Base-by-base conservation (phyloP, 768 basidiomycete genomes). In the Ephemerocybe angulata region DNA sequence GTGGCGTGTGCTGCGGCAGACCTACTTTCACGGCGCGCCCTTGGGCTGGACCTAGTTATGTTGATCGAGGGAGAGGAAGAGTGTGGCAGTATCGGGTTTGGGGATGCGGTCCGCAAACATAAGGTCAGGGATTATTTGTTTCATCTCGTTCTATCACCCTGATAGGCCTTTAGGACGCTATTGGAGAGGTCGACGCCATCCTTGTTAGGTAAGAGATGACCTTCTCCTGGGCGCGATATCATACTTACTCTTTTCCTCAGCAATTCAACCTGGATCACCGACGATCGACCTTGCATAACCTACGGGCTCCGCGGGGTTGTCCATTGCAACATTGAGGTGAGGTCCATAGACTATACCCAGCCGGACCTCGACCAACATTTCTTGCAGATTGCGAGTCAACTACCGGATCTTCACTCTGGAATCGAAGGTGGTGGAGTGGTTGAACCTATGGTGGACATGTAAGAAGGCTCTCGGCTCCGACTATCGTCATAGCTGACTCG, bases 11-110 rank as follows among this genome's bases (percentile, higher is more conserved):
- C 97, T 1, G 93, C 87, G 11, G 90, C 93, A 0, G 84, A 90
- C 21, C 67, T 98, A 41, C 79, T 94, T 3, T 76, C 84, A 25
- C 74, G 76, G 12, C 78, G 93, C 1, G 80, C 85, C 11, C 80
- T 99, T 2, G 90, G 82, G 22, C 79, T 94, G 0, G 97, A 99
- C 64, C 67, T 99, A 1, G 85, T 98, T 4, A 85, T 98, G 66
- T 69, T 98, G 50, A 85, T 98, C 15, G 97, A 99, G 70, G 97
- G 97, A 0, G 96, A 98, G 66, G 97, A 97, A 66, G 97, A 99
- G 67, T 85, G 84, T n/a, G 96, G 96, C 1, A 96, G 93, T 65
- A 69, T 77, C 4, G 93, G 95, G 0, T 95, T 99, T 63, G 79
- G 74, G 35, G 83, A 90, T n/a, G 81, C 88, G 2, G 88, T 98